Percentiles rank a stretch among this genome's conserved stretches.
Evolutionary conservation across 1,284 basidiomycete species (phyloP).

Genomic region (Coniferiporia weirii): DNA sequence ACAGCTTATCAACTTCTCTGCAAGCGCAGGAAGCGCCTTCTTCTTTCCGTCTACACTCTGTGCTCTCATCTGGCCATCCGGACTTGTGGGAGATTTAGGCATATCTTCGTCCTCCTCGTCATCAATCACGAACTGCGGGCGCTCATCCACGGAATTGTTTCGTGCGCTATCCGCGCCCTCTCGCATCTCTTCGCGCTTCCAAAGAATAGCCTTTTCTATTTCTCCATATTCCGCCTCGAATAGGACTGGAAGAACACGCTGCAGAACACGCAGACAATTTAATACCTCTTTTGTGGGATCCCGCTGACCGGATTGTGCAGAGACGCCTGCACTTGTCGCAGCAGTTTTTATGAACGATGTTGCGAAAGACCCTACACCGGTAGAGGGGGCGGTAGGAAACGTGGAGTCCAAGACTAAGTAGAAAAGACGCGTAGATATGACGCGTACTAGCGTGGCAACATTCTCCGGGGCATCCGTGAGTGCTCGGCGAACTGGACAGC

Average conservation of each 20-base stretch:
- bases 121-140: conserved; percentile 76
- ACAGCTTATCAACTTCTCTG: conserved; percentile 72
- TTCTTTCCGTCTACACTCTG: conserved; percentile 25
- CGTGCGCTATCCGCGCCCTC: conserved; percentile 30
- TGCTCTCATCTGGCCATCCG: background rate
- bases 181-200: conserved; percentile 57
- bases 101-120: conserved; percentile 55
- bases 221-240: conserved; percentile 77
- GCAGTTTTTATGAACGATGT: conserved; percentile 58
- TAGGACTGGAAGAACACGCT: conserved; percentile 81
- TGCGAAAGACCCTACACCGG: conserved; percentile 60
- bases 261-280: conserved; percentile 83
- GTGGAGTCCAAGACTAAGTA: conserved; percentile 77
- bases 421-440: conserved; percentile 72
- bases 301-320: conserved; percentile 37
- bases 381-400: conserved; percentile 61
- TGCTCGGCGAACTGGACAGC: conserved; percentile 64
- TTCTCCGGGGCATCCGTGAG: conserved; percentile 81
- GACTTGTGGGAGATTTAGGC: conserved; percentile 7
- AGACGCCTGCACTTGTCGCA: conserved; percentile 31
- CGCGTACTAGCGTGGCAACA: conserved; percentile 73
- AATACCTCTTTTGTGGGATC: conserved; percentile 79
- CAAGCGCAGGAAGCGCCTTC: conserved; percentile 65
- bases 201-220: conserved; percentile 69
- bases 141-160: conserved; percentile 24